These are phyloP conservation scores for Ciborinia camelliae DNA, from an alignment of 2,329 filamentous ascomycete genomes.

Conservation along the genomic window DNA sequence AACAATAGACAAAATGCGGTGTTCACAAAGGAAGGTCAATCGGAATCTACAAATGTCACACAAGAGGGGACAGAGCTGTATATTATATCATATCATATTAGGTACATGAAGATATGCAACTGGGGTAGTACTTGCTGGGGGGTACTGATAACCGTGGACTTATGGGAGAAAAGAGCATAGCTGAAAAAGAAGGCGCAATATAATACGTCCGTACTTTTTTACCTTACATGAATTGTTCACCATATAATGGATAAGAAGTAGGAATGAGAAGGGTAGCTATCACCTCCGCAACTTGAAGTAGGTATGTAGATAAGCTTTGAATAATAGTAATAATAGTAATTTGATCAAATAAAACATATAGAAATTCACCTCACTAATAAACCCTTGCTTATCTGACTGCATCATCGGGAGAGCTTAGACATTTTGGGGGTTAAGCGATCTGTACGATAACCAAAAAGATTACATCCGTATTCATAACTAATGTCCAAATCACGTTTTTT, in stretches of 20 bases:
- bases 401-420: conserved; percentile 15
- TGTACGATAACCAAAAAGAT: neutral
- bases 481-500: too few species aligned
- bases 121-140: neutral
- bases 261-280: neutral
- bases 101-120: neutral
- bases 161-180: neutral
- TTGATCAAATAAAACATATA: conserved; percentile 15
- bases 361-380: neutral
- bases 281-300: neutral
- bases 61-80: neutral
- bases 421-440: conserved; percentile 16
- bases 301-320: conserved; percentile 12
- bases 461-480: too few species aligned
- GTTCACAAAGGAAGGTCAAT: neutral
- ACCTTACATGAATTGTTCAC: neutral
- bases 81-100: conserved; percentile 12
- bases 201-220: neutral
- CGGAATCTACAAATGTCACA: neutral
- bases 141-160: conserved; percentile 4
- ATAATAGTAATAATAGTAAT: conserved; percentile 2
- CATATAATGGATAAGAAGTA: neutral
- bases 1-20: neutral
- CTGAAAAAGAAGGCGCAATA: neutral
- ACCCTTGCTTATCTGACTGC: conserved; percentile 12